These are phyloP conservation scores for Avena eriantha DNA, from an alignment of 176 grass and related monocot species.

Conservation along the genomic window DNA sequence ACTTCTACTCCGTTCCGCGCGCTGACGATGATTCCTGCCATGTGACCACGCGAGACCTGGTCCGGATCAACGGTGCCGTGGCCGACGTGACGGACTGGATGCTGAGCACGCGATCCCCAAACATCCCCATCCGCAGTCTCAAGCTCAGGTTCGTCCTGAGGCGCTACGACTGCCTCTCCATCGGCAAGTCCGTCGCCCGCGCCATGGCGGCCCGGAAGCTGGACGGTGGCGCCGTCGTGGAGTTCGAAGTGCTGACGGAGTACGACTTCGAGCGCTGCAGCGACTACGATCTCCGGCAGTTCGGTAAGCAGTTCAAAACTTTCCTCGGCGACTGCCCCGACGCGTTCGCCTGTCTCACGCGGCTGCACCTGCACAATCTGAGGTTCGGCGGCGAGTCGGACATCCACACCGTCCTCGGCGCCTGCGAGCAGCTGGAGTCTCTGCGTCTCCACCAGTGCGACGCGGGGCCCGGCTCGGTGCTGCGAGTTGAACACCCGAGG, in stretches of 20 bases:
- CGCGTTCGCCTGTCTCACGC: not conserved
- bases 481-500: not conserved
- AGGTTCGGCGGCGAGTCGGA: not conserved
- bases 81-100: not conserved
- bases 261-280: too few relatives aligned
- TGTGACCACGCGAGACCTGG: too few relatives aligned
- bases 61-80: not conserved
- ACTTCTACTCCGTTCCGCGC: not conserved
- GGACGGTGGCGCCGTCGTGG: too few relatives aligned
- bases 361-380: not conserved
- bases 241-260: too few relatives aligned
- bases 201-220: not conserved
- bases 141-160: not conserved
- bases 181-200: conserved; percentile 4
- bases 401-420: not conserved
- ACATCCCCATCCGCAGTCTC: not conserved
- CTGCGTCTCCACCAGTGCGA: not conserved
- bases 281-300: too few relatives aligned
- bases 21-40: not conserved
- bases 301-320: not conserved
- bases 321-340: not conserved
- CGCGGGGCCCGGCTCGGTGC: not conserved
- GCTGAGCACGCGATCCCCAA: not conserved
- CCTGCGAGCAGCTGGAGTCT: not conserved
- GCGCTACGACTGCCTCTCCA: not conserved